Percentiles rank a stretch among this genome's conserved stretches.
These are phyloP conservation scores for Mycena galopus DNA, from an alignment of 768 basidiomycete species.

Conservation along the genomic window DNA sequence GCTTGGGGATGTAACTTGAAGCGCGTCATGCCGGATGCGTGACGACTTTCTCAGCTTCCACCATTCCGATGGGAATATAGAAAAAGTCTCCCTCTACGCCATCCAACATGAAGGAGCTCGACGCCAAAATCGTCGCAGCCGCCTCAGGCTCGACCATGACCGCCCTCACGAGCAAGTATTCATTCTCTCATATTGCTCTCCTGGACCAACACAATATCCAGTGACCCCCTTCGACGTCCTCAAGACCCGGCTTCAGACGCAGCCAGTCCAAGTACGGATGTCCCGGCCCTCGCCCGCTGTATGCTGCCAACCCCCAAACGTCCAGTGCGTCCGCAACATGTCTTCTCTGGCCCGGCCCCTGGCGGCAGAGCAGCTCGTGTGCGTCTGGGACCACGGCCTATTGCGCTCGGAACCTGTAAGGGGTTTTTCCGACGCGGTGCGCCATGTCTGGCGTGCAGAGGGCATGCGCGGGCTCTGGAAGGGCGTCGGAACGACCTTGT, in stretches of 20 bases:
- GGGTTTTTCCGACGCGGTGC: constrained; percentile 89
- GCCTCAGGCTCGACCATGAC: constrained; percentile 85
- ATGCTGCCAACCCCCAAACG: constrained; percentile 78
- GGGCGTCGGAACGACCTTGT: constrained; percentile 93
- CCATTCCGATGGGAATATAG: not conserved
- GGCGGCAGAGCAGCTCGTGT: constrained; percentile 75
- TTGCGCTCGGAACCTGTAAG: constrained; percentile 79
- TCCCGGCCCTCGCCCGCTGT: constrained; percentile 65
- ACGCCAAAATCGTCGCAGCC: constrained; percentile 85
- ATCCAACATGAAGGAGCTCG: constrained; percentile 74
- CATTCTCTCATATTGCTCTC: not conserved
- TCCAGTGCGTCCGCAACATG: constrained; percentile 80
- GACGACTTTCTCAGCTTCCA: too few relatives aligned
- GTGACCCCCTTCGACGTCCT: constrained; percentile 99
- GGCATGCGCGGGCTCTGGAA: constrained; percentile 94
- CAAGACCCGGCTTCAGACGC: constrained; percentile 96
- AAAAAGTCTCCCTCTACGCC: not conserved
- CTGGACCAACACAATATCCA: constrained; percentile 49
- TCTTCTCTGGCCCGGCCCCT: constrained; percentile 76
- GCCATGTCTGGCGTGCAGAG: constrained; percentile 84
- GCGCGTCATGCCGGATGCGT: too few relatives aligned
- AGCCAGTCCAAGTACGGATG: constrained; percentile 68
- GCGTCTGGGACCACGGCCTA: constrained; percentile 82
- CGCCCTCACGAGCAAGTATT: constrained; percentile 79
- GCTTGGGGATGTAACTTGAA: too few relatives aligned